These are phyloP conservation scores for Saccharomyces hybrid DNA, from an alignment of 1,139 yeast species.

Conservation along the genomic window DNA sequence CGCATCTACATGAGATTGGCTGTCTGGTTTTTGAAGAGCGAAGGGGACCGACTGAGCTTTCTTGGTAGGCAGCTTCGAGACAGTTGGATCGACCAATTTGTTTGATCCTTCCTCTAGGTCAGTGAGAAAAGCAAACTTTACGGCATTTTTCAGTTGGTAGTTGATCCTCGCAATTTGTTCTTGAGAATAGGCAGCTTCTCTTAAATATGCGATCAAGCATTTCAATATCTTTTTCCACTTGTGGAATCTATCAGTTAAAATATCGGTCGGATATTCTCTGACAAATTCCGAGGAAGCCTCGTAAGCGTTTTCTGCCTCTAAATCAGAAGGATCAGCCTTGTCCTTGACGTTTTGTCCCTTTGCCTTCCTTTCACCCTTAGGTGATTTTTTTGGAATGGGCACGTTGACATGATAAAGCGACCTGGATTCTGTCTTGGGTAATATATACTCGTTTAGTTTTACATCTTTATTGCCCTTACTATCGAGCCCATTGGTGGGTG, in stretches of 20 bases:
- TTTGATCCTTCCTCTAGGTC: slow-evolving; percentile 29
- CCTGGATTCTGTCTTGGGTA: slow-evolving; percentile 28
- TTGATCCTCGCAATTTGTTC: slow-evolving; percentile 61
- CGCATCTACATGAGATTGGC: neutral
- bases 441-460: slow-evolving; percentile 10
- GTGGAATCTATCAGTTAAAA: slow-evolving; percentile 46
- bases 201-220: slow-evolving; percentile 51
- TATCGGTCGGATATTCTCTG: slow-evolving; percentile 33
- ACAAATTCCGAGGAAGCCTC: slow-evolving; percentile 13
- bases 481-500: neutral
- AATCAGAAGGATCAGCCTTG: slow-evolving; percentile 6
- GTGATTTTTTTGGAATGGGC: slow-evolving; percentile 25
- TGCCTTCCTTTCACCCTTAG: neutral
- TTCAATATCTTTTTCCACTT: slow-evolving; percentile 63
- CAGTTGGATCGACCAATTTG: slow-evolving; percentile 28
- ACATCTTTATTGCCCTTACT: neutral
- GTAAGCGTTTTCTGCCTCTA: slow-evolving; percentile 1
- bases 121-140: slow-evolving; percentile 46
- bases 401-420: slow-evolving; percentile 33
- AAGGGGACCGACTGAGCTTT: slow-evolving; percentile 15
- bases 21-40: slow-evolving; percentile 7
- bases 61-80: slow-evolving; percentile 13
- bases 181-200: slow-evolving; percentile 54
- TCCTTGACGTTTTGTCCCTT: neutral
- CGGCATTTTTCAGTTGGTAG: slow-evolving; percentile 49